Conservation (phyloP, 2,329 filamentous ascomycete species). For the Aspergillus ustus region DNA sequence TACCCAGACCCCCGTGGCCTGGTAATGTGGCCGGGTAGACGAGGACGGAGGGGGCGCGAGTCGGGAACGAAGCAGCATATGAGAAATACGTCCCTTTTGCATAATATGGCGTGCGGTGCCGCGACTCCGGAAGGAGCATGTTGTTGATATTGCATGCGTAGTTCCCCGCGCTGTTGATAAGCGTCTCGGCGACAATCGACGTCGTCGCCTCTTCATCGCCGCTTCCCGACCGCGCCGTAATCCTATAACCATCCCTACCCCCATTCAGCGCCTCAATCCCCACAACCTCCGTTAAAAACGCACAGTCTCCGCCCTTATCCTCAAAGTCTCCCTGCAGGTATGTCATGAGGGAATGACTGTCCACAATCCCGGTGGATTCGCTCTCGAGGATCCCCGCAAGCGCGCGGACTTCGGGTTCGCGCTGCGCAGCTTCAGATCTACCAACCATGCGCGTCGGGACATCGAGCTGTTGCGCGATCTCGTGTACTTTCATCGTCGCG, state of each 20-base stretch:
- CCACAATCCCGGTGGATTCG: slow-evolving; percentile 85
- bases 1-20: slow-evolving; percentile 85
- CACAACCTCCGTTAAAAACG: slow-evolving; percentile 70
- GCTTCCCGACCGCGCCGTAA: slow-evolving; percentile 56
- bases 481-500: slow-evolving; percentile 58
- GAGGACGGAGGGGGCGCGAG: slow-evolving; percentile 65
- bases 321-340: slow-evolving; percentile 77
- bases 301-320: slow-evolving; percentile 73
- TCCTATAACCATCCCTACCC: slow-evolving; percentile 69
- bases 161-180: slow-evolving; percentile 87
- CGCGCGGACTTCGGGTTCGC: slow-evolving; percentile 78
- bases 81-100: slow-evolving; percentile 97
- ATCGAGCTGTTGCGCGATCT: slow-evolving; percentile 57
- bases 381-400: slow-evolving; percentile 78
- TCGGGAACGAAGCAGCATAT: slow-evolving; percentile 70
- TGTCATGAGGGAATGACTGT: slow-evolving; percentile 84
- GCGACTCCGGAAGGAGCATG: slow-evolving; percentile 65
- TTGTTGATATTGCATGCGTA: slow-evolving; percentile 78
- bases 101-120: slow-evolving; percentile 70
- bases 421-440: slow-evolving; percentile 61
- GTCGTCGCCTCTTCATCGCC: slow-evolving; percentile 31
- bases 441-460: slow-evolving; percentile 76
- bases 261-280: slow-evolving; percentile 58
- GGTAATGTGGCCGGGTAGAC: slow-evolving; percentile 87
- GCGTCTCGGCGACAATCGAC: slow-evolving; percentile 71